Evolutionary conservation across 163 green algal species (phyloP).

Genomic region (Chlorella variabilis): DNA sequence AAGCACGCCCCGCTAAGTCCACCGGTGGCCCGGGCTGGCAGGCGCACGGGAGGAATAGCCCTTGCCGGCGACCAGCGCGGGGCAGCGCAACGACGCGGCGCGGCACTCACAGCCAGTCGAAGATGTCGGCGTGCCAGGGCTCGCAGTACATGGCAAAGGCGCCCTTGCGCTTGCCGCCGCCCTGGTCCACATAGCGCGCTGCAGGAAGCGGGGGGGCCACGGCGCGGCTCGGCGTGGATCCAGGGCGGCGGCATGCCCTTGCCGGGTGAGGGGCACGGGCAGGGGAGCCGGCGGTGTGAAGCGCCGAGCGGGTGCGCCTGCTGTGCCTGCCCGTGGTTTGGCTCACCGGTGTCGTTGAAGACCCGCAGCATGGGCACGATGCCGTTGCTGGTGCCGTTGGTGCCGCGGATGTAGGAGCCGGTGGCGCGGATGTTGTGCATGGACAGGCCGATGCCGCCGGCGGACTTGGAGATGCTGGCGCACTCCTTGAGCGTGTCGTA

Average conservation of each 20-base stretch:
- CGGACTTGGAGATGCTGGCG: constrained; percentile 96
- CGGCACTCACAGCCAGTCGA: constrained; percentile 81
- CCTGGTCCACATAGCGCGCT: constrained; percentile 85
- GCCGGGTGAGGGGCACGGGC: no score
- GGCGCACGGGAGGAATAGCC: no score
- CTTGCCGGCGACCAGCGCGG: no score
- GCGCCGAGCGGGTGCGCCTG: no score
- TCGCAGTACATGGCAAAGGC: constrained; percentile 99
- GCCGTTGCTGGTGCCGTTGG: constrained; percentile 98
- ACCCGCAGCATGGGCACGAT: constrained; percentile 99
- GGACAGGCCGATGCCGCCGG: constrained; percentile 90
- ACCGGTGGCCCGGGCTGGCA: no score
- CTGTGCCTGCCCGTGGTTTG: no score
- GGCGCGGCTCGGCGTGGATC: no score
- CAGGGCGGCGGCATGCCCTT: no score
- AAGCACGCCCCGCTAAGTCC: no score
- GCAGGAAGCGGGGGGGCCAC: not conserved
- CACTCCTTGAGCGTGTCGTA: constrained; percentile 99
- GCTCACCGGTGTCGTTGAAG: constrained; percentile 98
- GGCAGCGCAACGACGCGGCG: no score
- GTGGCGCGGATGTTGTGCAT: constrained; percentile 97
- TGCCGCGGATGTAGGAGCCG: constrained; percentile 98
- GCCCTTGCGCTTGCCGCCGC: constrained; percentile 98
- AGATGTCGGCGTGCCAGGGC: constrained; percentile 99
- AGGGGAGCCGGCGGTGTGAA: no score